Evolutionary conservation across 2,329 filamentous ascomycete genomes (phyloP).

Genomic region (Trichoderma afroharzianum): DNA sequence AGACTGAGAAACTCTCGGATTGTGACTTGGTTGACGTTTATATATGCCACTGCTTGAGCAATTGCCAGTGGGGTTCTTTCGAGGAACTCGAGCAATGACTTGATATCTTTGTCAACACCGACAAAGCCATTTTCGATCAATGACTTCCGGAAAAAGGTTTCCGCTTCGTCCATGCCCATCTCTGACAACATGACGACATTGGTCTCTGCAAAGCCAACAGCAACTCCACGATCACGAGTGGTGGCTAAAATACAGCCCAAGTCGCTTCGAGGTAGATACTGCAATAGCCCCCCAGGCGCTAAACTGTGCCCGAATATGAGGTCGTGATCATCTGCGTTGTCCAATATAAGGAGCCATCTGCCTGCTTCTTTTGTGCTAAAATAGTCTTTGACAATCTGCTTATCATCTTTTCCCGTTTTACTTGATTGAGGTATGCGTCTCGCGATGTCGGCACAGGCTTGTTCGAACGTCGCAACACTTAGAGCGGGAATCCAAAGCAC

Average conservation of each 20-base stretch:
- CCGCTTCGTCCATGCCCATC: constrained; percentile 31
- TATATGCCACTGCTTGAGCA: constrained; percentile 37
- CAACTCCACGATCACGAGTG: constrained; percentile 30
- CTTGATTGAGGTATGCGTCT: constrained; percentile 25
- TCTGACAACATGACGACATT: constrained; percentile 27
- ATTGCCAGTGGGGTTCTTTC: constrained; percentile 40
- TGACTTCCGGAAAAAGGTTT: constrained; percentile 25
- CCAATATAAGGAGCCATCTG: constrained; percentile 24
- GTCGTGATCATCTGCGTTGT: constrained; percentile 38
- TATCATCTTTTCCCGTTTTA: constrained; percentile 45
- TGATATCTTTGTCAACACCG: background rate
- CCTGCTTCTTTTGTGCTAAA: constrained; percentile 23
- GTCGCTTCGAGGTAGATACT: constrained; percentile 30
- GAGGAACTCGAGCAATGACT: constrained; percentile 31
- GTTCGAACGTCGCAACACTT: constrained; percentile 34
- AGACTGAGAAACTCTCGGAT: constrained; percentile 30
- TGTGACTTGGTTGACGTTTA: constrained; percentile 28
- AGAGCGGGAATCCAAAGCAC: constrained; percentile 43
- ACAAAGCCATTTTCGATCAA: constrained; percentile 16
- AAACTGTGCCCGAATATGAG: constrained; percentile 21
- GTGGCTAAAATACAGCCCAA: constrained; percentile 34
- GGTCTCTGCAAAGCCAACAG: constrained; percentile 25
- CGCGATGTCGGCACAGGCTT: constrained; percentile 33
- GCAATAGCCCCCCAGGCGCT: constrained; percentile 21
- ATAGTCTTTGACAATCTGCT: constrained; percentile 52